Evolutionary conservation across 2,329 filamentous ascomycete genomes (phyloP).

Genomic region (Cladosporium austrohemisphaericum): DNA sequence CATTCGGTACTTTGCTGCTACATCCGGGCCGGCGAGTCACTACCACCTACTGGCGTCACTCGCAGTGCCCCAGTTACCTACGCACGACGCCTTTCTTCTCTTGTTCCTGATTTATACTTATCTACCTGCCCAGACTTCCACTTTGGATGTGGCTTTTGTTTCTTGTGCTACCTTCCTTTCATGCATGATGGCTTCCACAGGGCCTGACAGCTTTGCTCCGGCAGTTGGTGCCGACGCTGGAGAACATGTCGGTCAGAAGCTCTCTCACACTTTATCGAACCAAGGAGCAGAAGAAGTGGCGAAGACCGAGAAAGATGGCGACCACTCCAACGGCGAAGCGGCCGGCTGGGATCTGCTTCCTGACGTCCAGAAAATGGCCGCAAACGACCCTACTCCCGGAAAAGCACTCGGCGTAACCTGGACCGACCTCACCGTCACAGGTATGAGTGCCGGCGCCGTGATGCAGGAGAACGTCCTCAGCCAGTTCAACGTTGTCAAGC

Average conservation of each 20-base stretch:
- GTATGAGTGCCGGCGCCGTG: slow-evolving; percentile 4
- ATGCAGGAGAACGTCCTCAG: slow-evolving; percentile 14
- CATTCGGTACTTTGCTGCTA: slow-evolving; percentile 5
- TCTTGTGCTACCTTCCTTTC: background rate
- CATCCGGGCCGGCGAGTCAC: background rate
- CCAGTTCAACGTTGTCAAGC: slow-evolving; percentile 13
- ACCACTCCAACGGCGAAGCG: slow-evolving; percentile 7
- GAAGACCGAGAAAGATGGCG: slow-evolving; percentile 33
- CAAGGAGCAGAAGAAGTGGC: slow-evolving; percentile 45
- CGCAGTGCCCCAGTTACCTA: too few relatives aligned
- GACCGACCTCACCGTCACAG: slow-evolving; percentile 54
- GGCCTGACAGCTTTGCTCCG: slow-evolving; percentile 13
- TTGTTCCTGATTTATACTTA: background rate
- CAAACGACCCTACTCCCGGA: slow-evolving; percentile 20
- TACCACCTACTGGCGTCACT: too few relatives aligned
- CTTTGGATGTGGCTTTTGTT: background rate
- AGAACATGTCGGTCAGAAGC: slow-evolving; percentile 12
- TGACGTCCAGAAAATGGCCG: background rate
- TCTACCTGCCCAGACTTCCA: background rate
- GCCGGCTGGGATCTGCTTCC: slow-evolving; percentile 11
- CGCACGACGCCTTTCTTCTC: background rate
- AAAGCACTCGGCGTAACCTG: slow-evolving; percentile 58
- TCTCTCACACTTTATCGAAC: slow-evolving; percentile 28
- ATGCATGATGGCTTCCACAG: slow-evolving; percentile 16
- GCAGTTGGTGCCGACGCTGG: slow-evolving; percentile 13